phyloP scores from a whole-genome alignment of 1,139 yeast genomes.

The Entelexis paramagnoliae region DNA sequence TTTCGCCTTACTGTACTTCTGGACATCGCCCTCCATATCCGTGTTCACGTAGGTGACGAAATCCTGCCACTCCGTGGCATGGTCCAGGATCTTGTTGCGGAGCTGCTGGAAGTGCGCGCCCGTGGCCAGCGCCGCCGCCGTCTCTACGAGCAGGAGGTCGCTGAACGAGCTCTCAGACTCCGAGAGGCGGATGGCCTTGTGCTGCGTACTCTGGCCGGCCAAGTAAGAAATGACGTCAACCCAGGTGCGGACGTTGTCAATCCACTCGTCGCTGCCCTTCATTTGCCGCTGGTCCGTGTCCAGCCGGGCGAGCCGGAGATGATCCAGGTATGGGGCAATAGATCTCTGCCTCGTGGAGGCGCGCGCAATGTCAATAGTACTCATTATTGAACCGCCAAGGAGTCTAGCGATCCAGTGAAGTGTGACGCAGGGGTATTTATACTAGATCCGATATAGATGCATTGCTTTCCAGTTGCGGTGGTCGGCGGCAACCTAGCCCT shows the following conservation, averaged over 20 bases:
- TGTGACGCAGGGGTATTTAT: neutral
- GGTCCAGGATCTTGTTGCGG: neutral
- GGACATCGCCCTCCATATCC: neutral
- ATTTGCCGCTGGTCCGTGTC: neutral
- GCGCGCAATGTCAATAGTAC: conserved; percentile 3
- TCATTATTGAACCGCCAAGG: too few relatives aligned
- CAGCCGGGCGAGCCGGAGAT: neutral
- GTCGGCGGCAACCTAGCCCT: neutral
- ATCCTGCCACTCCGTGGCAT: neutral
- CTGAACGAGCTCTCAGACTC: neutral
- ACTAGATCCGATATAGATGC: neutral
- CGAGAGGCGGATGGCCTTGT: neutral
- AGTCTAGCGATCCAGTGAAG: neutral
- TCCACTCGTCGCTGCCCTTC: conserved; percentile 4
- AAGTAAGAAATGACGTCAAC: neutral
- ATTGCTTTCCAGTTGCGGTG: neutral
- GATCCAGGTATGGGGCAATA: conserved; percentile 1
- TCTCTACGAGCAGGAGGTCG: neutral
- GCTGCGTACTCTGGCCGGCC: neutral
- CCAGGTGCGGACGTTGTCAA: conserved; percentile 1
- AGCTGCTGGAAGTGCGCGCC: conserved; percentile 5
- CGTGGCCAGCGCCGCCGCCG: conserved; percentile 1
- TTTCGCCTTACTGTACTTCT: neutral
- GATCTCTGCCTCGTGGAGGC: neutral
- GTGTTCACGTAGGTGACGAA: neutral